Evolutionary conservation across 176 grass and related monocot species (phyloP).

Genomic region (Thalia dealbata): DNA sequence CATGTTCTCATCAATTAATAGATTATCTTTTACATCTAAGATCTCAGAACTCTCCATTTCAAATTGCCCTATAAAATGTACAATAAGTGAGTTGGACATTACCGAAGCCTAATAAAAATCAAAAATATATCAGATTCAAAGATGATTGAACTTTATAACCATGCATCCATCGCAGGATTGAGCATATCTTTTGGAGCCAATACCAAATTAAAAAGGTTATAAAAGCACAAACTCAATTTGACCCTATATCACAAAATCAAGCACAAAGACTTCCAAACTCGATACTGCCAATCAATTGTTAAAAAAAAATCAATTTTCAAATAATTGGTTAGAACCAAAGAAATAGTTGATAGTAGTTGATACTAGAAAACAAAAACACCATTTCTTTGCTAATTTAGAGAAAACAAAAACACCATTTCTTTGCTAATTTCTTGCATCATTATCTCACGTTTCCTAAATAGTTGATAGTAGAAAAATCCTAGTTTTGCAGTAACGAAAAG

Average conservation of each 20-base stretch:
- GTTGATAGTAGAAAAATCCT: not conserved
- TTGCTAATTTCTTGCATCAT: too few relatives aligned
- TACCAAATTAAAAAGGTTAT: not conserved
- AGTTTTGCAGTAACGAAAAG: not conserved
- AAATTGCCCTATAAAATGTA: not conserved
- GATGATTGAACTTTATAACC: not conserved
- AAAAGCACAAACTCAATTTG: not conserved
- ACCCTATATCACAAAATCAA: not conserved
- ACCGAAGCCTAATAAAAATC: not conserved
- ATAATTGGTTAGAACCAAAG: not conserved
- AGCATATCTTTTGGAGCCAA: not conserved
- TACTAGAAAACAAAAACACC: not conserved
- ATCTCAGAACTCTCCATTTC: conserved; percentile 9
- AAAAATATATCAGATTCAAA: not conserved
- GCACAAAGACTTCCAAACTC: not conserved
- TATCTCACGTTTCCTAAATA: not conserved
- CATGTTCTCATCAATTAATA: conserved; percentile 2
- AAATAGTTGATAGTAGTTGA: too few relatives aligned
- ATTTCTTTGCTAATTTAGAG: too few relatives aligned
- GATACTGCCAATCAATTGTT: not conserved
- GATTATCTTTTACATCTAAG: conserved; percentile 5
- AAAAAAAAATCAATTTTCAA: not conserved
- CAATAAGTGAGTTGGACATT: not conserved
- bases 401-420: too few relatives aligned
- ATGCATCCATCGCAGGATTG: not conserved